phyloP scores from a whole-genome alignment of 192 early-diverging fungal genomes.

The Backusella macrospora region DNA sequence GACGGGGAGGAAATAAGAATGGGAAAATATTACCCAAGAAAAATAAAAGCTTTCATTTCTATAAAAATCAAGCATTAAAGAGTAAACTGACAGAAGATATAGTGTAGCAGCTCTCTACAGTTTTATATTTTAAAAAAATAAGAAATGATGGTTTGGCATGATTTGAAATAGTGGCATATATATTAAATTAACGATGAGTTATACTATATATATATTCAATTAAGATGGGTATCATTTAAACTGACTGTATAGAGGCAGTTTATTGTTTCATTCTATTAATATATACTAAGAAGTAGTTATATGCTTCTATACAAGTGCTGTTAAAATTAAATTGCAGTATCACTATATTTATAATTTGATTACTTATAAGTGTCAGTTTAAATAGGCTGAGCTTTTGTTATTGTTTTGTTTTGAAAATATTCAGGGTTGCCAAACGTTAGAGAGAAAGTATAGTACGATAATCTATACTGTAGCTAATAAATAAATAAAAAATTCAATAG shows the following conservation, averaged over 20 bases:
- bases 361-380: background rate
- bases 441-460: background rate
- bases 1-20: background rate
- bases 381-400: background rate
- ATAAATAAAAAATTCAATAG: background rate
- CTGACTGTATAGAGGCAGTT: background rate
- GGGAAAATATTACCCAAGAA: no score
- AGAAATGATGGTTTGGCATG: no score
- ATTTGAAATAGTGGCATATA: no score
- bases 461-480: background rate
- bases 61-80: no score
- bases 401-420: background rate
- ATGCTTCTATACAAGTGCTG: background rate
- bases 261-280: constrained; percentile 4
- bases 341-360: background rate
- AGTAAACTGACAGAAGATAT: no score
- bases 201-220: no score
- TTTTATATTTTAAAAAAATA: no score
- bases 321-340: background rate
- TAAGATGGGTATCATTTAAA: background rate
- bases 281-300: background rate
- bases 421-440: background rate
- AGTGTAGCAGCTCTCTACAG: no score
- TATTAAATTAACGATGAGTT: no score
- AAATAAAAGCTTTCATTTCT: background rate